These are phyloP conservation scores for Cryphonectria nitschkei DNA, from an alignment of 2,329 filamentous ascomycete species.

Conservation along the genomic window DNA sequence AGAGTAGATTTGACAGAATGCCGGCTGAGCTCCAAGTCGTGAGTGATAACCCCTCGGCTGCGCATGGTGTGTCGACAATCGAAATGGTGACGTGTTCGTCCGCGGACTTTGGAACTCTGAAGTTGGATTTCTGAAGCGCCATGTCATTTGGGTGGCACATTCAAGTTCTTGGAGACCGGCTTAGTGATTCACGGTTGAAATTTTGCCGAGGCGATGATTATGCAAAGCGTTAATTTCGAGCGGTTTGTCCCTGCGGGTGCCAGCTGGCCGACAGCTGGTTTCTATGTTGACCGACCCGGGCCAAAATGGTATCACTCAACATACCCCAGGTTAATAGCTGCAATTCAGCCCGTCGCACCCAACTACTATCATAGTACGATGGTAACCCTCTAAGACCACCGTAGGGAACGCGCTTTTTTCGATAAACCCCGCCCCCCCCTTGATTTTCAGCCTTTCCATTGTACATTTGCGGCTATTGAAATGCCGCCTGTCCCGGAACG, in stretches of 20 bases:
- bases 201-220: neutral
- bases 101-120: conserved; percentile 15
- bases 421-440: too few relatives aligned
- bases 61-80: conserved; percentile 26
- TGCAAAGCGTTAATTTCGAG: neutral
- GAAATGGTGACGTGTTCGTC: conserved; percentile 15
- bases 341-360: too few relatives aligned
- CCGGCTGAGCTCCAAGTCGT: conserved; percentile 29
- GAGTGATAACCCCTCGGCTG: conserved; percentile 23
- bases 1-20: conserved; percentile 26
- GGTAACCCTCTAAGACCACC: too few relatives aligned
- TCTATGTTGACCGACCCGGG: neutral
- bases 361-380: too few relatives aligned
- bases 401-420: too few relatives aligned
- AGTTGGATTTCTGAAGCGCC: conserved; percentile 15
- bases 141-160: neutral
- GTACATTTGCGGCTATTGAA: too few relatives aligned
- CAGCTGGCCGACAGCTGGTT: neutral
- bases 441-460: too few relatives aligned
- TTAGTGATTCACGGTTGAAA: neutral
- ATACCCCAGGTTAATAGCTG: too few relatives aligned
- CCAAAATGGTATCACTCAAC: neutral
- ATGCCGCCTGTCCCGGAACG: too few relatives aligned
- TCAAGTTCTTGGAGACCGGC: neutral
- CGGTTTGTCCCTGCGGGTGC: neutral